A percentile compares a stretch with the other conserved stretches of the same genome.
Conservation (phyloP, 2,329 filamentous ascomycete genomes). For the Fusarium anguioides region DNA sequence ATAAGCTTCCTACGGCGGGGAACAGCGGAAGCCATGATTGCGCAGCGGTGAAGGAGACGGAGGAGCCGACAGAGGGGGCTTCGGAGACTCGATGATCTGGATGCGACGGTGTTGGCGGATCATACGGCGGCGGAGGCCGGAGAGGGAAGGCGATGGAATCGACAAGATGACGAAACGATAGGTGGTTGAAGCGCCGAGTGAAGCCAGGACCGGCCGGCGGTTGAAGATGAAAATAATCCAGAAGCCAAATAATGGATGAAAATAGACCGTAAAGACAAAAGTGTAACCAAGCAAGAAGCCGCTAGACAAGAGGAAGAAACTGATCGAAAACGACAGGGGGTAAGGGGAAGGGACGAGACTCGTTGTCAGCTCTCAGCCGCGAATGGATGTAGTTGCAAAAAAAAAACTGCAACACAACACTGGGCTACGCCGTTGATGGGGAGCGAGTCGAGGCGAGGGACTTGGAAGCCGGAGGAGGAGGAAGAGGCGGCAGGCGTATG, state of each 20-base stretch:
- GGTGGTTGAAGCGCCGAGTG: slow-evolving; percentile 36
- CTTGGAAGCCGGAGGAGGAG: slow-evolving; percentile 33
- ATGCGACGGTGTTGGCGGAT: slow-evolving; percentile 42
- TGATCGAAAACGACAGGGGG: slow-evolving; percentile 32
- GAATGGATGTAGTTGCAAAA: slow-evolving; percentile 30
- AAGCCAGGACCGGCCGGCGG: slow-evolving; percentile 45
- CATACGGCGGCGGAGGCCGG: slow-evolving; percentile 46
- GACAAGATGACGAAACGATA: slow-evolving; percentile 29
- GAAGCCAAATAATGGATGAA: slow-evolving; percentile 39
- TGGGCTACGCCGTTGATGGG: slow-evolving; percentile 23
- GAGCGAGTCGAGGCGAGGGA: slow-evolving; percentile 32
- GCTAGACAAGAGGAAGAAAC: slow-evolving; percentile 44
- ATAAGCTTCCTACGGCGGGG: slow-evolving; percentile 73
- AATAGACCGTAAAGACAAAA: slow-evolving; percentile 29
- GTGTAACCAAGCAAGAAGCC: slow-evolving; percentile 39
- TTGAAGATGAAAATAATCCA: slow-evolving; percentile 32
- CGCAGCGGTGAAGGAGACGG: slow-evolving; percentile 44
- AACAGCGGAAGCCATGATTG: slow-evolving; percentile 51
- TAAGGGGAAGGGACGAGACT: slow-evolving; percentile 31
- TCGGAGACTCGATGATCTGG: slow-evolving; percentile 44
- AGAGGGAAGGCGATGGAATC: slow-evolving; percentile 24
- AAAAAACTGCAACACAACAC: slow-evolving; percentile 38
- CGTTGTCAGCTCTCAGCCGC: slow-evolving; percentile 42
- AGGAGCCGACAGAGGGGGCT: slow-evolving; percentile 47
- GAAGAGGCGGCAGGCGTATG: slow-evolving; percentile 33